Conservation (phyloP, 164 flowering plant genomes). For the Vitis cinerea region DNA sequence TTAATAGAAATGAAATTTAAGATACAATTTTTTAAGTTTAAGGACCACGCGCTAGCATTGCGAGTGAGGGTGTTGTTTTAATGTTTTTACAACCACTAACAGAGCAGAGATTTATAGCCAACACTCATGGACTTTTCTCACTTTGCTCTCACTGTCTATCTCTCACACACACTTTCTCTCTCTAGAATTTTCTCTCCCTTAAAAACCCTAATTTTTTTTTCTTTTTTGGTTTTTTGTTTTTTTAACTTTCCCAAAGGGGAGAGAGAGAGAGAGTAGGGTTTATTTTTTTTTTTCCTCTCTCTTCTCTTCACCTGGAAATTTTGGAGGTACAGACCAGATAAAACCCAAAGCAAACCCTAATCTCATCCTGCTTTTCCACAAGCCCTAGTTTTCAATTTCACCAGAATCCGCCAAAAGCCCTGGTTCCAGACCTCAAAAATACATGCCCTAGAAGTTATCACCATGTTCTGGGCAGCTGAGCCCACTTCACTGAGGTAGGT, state of each 20-base stretch:
- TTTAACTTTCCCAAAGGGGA: conserved; percentile 9
- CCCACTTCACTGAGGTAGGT: conserved; percentile 15
- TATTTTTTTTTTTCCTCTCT: conserved; percentile 5
- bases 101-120: too few species aligned
- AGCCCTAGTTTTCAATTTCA: conserved; percentile 11
- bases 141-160: too few species aligned
- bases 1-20: too few species aligned
- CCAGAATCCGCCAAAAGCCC: conserved; percentile 5
- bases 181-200: too few species aligned
- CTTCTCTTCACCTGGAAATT: background rate
- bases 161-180: too few species aligned
- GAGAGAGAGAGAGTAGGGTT: conserved; percentile 15
- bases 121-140: too few species aligned
- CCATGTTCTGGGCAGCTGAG: conserved; percentile 15
- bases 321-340: conserved; percentile 8
- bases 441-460: conserved; percentile 5
- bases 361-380: background rate
- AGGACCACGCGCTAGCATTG: too few species aligned
- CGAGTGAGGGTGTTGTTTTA: too few species aligned
- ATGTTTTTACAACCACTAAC: too few species aligned
- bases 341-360: conserved; percentile 14
- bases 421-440: conserved; percentile 1
- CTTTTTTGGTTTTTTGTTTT: background rate
- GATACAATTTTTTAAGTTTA: too few species aligned
- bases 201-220: background rate